Conservation (phyloP, 2,329 filamentous ascomycete species). For the Arthrobotrys iridis region DNA sequence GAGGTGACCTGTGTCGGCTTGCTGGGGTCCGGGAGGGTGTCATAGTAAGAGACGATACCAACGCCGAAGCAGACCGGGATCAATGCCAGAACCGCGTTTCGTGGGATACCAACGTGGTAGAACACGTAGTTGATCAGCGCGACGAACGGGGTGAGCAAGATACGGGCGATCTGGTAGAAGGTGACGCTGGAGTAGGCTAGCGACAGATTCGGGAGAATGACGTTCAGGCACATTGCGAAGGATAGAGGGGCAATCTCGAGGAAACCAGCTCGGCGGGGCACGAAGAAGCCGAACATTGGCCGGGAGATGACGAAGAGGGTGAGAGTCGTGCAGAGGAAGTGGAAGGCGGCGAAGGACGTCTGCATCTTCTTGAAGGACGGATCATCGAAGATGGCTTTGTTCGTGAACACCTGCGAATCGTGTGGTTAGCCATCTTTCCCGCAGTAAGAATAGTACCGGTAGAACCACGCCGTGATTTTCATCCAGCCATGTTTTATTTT, state of each 20-base stretch:
- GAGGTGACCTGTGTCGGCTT: conserved; percentile 68
- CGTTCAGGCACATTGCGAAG: conserved; percentile 74
- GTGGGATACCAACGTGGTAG: conserved; percentile 69
- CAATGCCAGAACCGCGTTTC: conserved; percentile 67
- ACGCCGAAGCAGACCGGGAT: conserved; percentile 72
- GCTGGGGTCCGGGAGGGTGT: conserved; percentile 67
- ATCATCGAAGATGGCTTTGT: conserved; percentile 75
- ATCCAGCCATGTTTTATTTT: neutral
- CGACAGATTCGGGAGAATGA: conserved; percentile 75
- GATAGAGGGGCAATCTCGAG: conserved; percentile 72
- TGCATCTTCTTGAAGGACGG: conserved; percentile 71
- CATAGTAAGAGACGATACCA: conserved; percentile 74
- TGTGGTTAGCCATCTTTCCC: neutral
- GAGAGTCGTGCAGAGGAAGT: conserved; percentile 73
- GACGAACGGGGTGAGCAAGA: conserved; percentile 73
- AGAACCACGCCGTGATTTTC: conserved; percentile 1
- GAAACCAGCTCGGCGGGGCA: conserved; percentile 68
- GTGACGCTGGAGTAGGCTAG: conserved; percentile 74
- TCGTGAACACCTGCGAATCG: conserved; percentile 70
- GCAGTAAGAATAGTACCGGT: neutral
- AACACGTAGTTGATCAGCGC: conserved; percentile 73
- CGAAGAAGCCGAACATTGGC: conserved; percentile 70
- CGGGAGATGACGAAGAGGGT: conserved; percentile 72
- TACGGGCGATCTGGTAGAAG: conserved; percentile 76
- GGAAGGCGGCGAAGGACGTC: conserved; percentile 74